Evolutionary conservation across 2,329 filamentous ascomycete genomes (phyloP), one percentile per base, ranked within the genome.

Genomic region (Fusarium succisae): DNA sequence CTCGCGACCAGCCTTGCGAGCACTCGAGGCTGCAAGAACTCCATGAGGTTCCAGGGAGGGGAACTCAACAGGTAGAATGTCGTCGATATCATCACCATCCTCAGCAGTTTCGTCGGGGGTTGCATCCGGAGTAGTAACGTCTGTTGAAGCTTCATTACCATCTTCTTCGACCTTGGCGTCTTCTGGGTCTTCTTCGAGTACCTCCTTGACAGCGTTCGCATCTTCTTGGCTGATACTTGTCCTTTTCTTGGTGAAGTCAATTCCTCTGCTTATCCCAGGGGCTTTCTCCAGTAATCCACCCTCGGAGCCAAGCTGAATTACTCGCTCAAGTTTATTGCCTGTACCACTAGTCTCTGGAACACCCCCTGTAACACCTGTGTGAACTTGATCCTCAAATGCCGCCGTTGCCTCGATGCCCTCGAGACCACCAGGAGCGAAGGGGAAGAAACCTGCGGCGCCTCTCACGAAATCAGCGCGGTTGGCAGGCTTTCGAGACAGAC

Each of bases 361-460:
- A 63, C 86, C 85, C 43, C 86, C 79, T 72, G 72, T 82, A 63
- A 86, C 85, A 45, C 86, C 85, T 55, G 88, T 86, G 24, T 92
- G 86, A 41, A 91, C 87, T 78, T 96, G 91, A 55, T 95, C 93
- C 80, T 98, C 96, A 59, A 94, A 87, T 9, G 93, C 94, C 35
- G 95, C 94, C 15, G 95, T 92, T 6, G 94, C 93, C 81, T 97
- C 94, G 28, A 98, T 92, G 4, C 91, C 91, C 69, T 98, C 95
- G 20, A 98, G 83, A 3, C 96, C 96, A 63, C 95, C 95, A 2
- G 96, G 96, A 0, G 95, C 92, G 83, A 98, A 98, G 0, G 96
- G 96, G 68, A 98, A 97, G 84, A 97, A 98, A 0, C 96, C 96
- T 13, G 95, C 94, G 41, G 93, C 95, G 20, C 96, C 96, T 70